Base-by-base conservation (phyloP, 495 filamentous ascomycete species). In the Parmelia sp. region DNA sequence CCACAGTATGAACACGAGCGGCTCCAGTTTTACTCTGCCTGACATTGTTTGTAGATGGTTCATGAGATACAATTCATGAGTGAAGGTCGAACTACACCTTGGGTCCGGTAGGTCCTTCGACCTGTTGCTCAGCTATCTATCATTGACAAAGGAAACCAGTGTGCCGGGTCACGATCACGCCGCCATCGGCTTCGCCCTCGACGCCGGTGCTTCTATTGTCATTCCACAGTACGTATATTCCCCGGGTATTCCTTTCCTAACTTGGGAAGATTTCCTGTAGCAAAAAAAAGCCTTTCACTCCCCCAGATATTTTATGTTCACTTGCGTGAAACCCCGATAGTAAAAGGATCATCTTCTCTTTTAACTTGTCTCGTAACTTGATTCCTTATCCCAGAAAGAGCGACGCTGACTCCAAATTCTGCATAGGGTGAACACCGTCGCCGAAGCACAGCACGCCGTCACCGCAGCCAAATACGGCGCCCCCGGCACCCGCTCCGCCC, bases 391-490 rank as follows among this genome's bases (percentile, higher is more conserved):
- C n/a, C n/a, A n/a, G n/a, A n/a, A n/a, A n/a, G n/a, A n/a, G n/a
- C n/a, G n/a, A n/a, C n/a, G n/a, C n/a, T n/a, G n/a, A n/a, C n/a
- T n/a, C n/a, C n/a, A n/a, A n/a, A n/a, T n/a, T n/a, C n/a, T n/a
- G n/a, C n/a, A n/a, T n/a, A n/a, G n/a, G 66, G 69, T 81, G 58
- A 76, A 81, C 27, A 81, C 77, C 10, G 77, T 79, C 63, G 75
- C 73, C 59, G 68, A 81, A 65, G 77, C 77, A 5, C 65, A 73
- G 55, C 75, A 80, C 67, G 71, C 77, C 25, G 64, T 75, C n/a
- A 72, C 75, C n/a, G 63, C 76, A 6, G 71, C 96, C 60, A 81
- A 80, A 66, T 81, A 74, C 65, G 73, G 73, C 12, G 58, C 51
- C 39, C 72, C 71, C 23, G 78, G 79, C 31, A 76, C 68, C 0